Conservation (phyloP, 345 rosid species). For the Eucalyptus polybractea region DNA sequence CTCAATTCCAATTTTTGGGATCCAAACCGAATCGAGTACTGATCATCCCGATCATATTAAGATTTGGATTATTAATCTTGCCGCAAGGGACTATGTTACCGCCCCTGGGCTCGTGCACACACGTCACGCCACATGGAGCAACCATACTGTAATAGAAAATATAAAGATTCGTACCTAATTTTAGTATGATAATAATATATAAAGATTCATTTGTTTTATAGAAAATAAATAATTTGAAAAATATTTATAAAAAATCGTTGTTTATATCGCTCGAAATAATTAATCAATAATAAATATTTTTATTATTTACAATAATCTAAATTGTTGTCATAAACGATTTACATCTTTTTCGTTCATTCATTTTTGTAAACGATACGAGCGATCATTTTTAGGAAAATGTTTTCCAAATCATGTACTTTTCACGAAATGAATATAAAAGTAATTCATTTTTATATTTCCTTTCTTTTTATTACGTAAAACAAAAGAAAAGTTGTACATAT, state of each 20-base stretch:
- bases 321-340: neutral
- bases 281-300: too few species aligned
- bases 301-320: too few species aligned
- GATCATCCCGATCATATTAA: too few species aligned
- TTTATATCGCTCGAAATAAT: too few species aligned
- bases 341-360: neutral
- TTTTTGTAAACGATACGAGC: rapidly evolving
- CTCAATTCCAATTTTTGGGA: too few species aligned
- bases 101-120: neutral
- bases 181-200: too few species aligned
- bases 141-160: neutral
- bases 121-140: neutral
- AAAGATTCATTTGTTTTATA: too few species aligned
- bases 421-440: rapidly evolving
- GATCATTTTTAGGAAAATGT: too few species aligned
- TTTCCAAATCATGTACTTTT: too few species aligned
- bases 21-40: rapidly evolving
- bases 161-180: neutral
- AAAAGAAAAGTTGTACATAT: neutral
- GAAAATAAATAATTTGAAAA: too few species aligned
- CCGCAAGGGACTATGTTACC: neutral
- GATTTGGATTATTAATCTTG: neutral
- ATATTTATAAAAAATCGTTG: rapidly evolving
- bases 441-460: neutral
- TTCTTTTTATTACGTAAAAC: neutral